A percentile compares a stretch with the other conserved stretches of the same genome.
Conservation (phyloP, 225 moss, liverwort and hornwort species). For the Physcomitrium patens region DNA sequence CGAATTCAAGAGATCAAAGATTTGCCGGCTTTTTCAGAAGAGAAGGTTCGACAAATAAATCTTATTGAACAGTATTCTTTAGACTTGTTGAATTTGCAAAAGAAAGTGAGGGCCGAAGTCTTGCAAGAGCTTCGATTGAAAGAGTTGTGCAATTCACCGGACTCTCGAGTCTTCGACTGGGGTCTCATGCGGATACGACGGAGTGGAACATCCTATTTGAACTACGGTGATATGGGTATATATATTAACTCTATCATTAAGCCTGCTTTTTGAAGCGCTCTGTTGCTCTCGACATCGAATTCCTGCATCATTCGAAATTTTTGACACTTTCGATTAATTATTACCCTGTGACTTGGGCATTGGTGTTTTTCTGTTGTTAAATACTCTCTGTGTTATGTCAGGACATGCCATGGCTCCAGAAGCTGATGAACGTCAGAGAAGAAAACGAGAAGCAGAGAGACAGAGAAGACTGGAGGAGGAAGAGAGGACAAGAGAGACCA, state of each 20-base stretch:
- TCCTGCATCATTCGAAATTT: slow-evolving; percentile 42
- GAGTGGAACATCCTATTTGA: slow-evolving; percentile 66
- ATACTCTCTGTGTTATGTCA: slow-evolving; percentile 21
- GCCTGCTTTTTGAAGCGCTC: neutral
- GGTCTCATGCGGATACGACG: slow-evolving; percentile 83
- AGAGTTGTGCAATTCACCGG: slow-evolving; percentile 68
- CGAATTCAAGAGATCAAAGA: slow-evolving; percentile 81
- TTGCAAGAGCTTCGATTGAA: slow-evolving; percentile 73
- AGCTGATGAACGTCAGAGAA: slow-evolving; percentile 81
- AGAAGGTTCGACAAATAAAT: slow-evolving; percentile 42
- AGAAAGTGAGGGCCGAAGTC: slow-evolving; percentile 87
- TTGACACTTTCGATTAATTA: neutral
- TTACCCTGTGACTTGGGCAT: neutral
- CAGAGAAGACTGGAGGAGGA: slow-evolving; percentile 95
- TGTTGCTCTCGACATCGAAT: slow-evolving; percentile 21
- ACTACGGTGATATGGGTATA: slow-evolving; percentile 62
- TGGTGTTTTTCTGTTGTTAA: neutral
- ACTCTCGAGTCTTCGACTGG: slow-evolving; percentile 83
- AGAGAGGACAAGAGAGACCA: slow-evolving; percentile 71
- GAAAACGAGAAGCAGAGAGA: slow-evolving; percentile 70
- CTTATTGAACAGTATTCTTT: slow-evolving; percentile 58
- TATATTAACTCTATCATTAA: neutral
- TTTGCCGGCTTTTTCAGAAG: slow-evolving; percentile 44
- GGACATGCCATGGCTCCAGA: slow-evolving; percentile 52
- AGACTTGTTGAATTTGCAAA: slow-evolving; percentile 71